phyloP scores from a whole-genome alignment of 345 rosid genomes.

The Bruguiera parviflora region DNA sequence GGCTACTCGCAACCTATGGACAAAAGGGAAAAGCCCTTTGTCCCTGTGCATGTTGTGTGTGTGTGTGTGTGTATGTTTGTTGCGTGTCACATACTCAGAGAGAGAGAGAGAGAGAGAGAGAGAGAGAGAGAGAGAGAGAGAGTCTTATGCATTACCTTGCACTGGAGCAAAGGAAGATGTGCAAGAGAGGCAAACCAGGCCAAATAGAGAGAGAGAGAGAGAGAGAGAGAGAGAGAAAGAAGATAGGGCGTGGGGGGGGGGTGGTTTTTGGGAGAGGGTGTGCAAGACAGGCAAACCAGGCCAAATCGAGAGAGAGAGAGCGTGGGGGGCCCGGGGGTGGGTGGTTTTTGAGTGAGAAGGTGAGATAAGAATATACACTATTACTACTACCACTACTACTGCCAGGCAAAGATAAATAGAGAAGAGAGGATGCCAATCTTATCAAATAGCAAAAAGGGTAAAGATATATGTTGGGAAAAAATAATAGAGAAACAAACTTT shows the following conservation, averaged over 20 bases:
- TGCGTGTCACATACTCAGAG: neutral
- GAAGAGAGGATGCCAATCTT: no score
- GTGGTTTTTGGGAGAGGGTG: constrained; percentile 30
- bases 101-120: neutral
- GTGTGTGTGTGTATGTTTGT: no score
- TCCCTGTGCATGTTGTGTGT: no score
- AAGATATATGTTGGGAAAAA: neutral
- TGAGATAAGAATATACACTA: constrained; percentile 30
- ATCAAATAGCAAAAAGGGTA: neutral
- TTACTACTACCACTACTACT: no score
- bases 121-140: constrained; percentile 10
- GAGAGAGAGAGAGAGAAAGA: constrained; percentile 1
- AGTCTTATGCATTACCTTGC: constrained; percentile 36
- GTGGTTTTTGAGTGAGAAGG: constrained; percentile 36
- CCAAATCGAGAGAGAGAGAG: neutral
- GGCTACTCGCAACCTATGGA: no score
- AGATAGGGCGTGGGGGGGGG: neutral
- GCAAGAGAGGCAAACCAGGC: constrained; percentile 4
- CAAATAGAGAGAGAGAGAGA: neutral
- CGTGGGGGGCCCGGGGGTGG: neutral
- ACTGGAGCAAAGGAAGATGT: constrained; percentile 31
- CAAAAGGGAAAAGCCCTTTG: no score
- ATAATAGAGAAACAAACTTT: neutral
- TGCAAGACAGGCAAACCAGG: constrained; percentile 7
- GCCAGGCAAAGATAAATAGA: neutral